Evolutionary conservation across 352 stramenopile species (phyloP).

Genomic region (Phytophthora citrophthora): DNA sequence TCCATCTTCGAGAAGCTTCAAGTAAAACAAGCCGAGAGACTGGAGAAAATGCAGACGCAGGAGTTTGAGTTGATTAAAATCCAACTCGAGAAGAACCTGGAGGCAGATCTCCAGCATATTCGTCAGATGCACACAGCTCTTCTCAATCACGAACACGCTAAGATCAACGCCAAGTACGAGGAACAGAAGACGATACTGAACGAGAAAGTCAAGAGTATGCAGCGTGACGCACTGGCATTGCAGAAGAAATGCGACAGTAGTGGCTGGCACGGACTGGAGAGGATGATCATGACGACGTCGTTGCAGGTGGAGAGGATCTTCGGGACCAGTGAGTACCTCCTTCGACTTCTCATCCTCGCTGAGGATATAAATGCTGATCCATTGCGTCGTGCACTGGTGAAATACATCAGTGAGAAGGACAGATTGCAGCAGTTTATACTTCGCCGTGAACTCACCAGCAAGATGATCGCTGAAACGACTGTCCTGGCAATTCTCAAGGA

Average conservation of each 20-base stretch:
- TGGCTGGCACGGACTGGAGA: conserved; percentile 63
- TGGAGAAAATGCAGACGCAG: conserved; percentile 43
- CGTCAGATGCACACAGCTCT: conserved; percentile 65
- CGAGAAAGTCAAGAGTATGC: conserved; percentile 50
- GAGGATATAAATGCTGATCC: conserved; percentile 73
- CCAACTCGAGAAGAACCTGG: conserved; percentile 53
- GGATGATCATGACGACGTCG: conserved; percentile 52
- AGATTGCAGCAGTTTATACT: conserved; percentile 70
- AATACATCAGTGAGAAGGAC: conserved; percentile 55
- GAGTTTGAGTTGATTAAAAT: conserved; percentile 54
- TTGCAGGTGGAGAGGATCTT: conserved; percentile 77
- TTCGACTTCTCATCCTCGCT: conserved; percentile 74
- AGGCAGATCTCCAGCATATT: conserved; percentile 71
- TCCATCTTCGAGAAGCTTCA: conserved; percentile 56
- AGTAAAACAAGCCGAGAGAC: conserved; percentile 37
- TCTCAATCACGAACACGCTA: conserved; percentile 62
- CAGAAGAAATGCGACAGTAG: conserved; percentile 59
- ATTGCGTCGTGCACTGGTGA: conserved; percentile 57
- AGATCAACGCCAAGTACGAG: conserved; percentile 70
- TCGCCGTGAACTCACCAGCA: conserved; percentile 74
- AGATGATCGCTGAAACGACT: conserved; percentile 72
- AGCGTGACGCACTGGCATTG: conserved; percentile 47
- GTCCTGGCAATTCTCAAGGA: conserved; percentile 70
- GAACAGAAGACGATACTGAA: conserved; percentile 47
- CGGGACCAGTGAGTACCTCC: conserved; percentile 70